Evolutionary conservation across 352 stramenopile genomes (phyloP).

Genomic region (Phytophthora capsici): DNA sequence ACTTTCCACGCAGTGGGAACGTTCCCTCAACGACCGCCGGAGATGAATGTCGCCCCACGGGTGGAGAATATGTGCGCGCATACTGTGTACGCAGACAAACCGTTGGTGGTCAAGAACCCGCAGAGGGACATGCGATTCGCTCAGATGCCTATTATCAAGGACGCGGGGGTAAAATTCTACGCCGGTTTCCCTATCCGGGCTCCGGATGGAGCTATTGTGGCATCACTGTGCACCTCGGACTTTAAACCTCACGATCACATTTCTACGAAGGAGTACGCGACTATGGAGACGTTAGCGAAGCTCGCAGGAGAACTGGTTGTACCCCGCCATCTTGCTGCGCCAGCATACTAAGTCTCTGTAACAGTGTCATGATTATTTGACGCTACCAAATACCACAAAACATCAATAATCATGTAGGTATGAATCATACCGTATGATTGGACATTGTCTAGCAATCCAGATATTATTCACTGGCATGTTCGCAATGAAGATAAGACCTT

Average conservation of each 20-base stretch:
- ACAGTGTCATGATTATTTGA: neutral
- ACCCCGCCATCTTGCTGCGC: constrained; percentile 25
- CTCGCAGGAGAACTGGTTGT: constrained; percentile 48
- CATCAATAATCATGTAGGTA: no score
- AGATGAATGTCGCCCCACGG: constrained; percentile 40
- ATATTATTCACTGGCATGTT: no score
- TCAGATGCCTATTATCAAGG: constrained; percentile 52
- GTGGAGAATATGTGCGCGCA: constrained; percentile 61
- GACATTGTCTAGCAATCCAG: no score
- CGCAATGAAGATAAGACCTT: no score
- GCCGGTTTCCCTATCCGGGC: constrained; percentile 62
- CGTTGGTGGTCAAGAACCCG: constrained; percentile 64
- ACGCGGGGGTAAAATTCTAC: constrained; percentile 62
- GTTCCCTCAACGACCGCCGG: constrained; percentile 31
- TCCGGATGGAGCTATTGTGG: constrained; percentile 55
- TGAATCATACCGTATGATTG: no score
- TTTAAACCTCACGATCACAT: constrained; percentile 53
- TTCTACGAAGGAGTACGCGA: constrained; percentile 69
- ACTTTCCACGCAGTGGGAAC: constrained; percentile 51
- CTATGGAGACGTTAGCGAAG: constrained; percentile 61
- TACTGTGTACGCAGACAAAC: constrained; percentile 60
- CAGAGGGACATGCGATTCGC: constrained; percentile 62
- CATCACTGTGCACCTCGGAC: constrained; percentile 57
- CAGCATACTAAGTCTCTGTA: constrained; percentile 24
- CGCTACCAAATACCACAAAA: no score